Conservation (phyloP, 2,329 filamentous ascomycete genomes). For the Pezicula carpinea region DNA sequence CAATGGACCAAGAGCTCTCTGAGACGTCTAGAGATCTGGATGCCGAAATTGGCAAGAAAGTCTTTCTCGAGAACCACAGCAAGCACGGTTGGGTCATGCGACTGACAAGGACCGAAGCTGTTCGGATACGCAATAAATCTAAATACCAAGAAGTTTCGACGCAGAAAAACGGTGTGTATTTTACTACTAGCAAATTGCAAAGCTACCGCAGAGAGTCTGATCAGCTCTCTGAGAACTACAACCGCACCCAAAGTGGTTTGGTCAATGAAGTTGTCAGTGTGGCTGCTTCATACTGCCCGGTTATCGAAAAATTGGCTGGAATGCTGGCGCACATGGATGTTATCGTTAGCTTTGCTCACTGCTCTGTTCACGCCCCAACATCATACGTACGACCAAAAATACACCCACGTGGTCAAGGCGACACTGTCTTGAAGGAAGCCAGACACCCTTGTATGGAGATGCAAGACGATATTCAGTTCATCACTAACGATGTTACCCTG, state of each 20-base stretch:
- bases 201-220: slow-evolving; percentile 85
- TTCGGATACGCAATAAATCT: slow-evolving; percentile 87
- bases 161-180: slow-evolving; percentile 98
- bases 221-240: slow-evolving; percentile 90
- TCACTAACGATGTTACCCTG: slow-evolving; percentile 91
- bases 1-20: slow-evolving; percentile 79
- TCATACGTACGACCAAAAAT: slow-evolving; percentile 90
- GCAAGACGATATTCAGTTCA: slow-evolving; percentile 97
- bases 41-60: slow-evolving; percentile 96
- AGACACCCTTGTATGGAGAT: slow-evolving; percentile 98
- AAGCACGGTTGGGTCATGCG: slow-evolving; percentile 97
- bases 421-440: slow-evolving; percentile 86
- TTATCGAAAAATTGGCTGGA: slow-evolving; percentile 82
- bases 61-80: slow-evolving; percentile 94
- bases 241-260: slow-evolving; percentile 84
- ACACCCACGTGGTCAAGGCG: slow-evolving; percentile 79
- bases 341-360: slow-evolving; percentile 88
- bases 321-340: slow-evolving; percentile 93
- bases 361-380: slow-evolving; percentile 86
- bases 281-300: slow-evolving; percentile 89
- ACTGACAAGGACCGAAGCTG: slow-evolving; percentile 83
- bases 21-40: slow-evolving; percentile 74
- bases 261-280: slow-evolving; percentile 91
- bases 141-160: slow-evolving; percentile 93
- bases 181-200: slow-evolving; percentile 81